Conservation (phyloP, 495 filamentous ascomycete genomes). For the Talaromyces nanjingensis region DNA sequence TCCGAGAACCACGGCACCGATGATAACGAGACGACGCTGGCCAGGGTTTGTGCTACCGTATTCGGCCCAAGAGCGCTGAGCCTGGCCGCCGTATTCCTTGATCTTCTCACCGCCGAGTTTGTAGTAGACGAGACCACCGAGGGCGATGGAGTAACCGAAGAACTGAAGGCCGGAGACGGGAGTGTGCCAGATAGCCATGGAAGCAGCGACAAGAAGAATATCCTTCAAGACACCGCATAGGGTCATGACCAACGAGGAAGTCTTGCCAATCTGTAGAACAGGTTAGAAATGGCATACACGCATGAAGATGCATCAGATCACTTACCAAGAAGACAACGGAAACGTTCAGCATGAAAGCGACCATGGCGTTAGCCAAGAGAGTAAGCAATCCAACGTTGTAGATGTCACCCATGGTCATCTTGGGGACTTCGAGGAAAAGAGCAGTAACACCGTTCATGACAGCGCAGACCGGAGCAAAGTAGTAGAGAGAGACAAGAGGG, state of each 20-base stretch:
- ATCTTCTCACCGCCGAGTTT: slow-evolving; percentile 86
- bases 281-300: slow-evolving; percentile 15
- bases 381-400: slow-evolving; percentile 66
- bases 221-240: slow-evolving; percentile 98
- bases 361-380: slow-evolving; percentile 71
- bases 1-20: slow-evolving; percentile 52
- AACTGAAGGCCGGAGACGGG: slow-evolving; percentile 75
- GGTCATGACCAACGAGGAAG: slow-evolving; percentile 91
- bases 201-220: slow-evolving; percentile 85
- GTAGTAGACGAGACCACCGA: slow-evolving; percentile 90
- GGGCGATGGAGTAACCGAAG: slow-evolving; percentile 91
- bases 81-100: slow-evolving; percentile 67
- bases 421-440: slow-evolving; percentile 71
- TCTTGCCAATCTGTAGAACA: slow-evolving; percentile 78
- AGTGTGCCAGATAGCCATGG: slow-evolving; percentile 84
- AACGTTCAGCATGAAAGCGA: slow-evolving; percentile 85
- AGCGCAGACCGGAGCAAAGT: slow-evolving; percentile 90
- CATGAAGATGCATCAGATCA: slow-evolving; percentile 9
- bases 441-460: slow-evolving; percentile 78
- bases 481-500: slow-evolving; percentile 90
- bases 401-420: slow-evolving; percentile 63
- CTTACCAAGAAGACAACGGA: slow-evolving; percentile 91
- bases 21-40: slow-evolving; percentile 66
- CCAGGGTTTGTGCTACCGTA: slow-evolving; percentile 71
- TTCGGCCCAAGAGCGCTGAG: slow-evolving; percentile 70